phyloP scores from a whole-genome alignment of 176 grass and related monocot species.

The Zoysia japonica region DNA sequence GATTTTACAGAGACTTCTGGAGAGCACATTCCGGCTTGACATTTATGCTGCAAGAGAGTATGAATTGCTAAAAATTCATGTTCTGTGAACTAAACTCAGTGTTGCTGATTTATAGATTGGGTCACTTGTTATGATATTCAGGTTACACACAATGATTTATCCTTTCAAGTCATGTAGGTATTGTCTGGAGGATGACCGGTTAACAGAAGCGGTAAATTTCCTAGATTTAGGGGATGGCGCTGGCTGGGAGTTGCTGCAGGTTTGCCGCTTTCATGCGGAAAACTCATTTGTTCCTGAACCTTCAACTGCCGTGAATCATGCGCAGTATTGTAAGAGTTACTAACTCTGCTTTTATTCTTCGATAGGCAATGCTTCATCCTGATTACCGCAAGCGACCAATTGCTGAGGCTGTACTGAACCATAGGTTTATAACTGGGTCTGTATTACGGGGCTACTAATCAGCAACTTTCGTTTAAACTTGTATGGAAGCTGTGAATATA shows the following conservation, averaged over 20 bases:
- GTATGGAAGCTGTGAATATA: neutral
- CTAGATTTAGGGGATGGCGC: slow-evolving; percentile 76
- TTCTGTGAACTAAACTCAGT: slow-evolving; percentile 1
- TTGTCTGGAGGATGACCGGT: slow-evolving; percentile 70
- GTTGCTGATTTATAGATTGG: neutral
- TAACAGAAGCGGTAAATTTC: slow-evolving; percentile 79
- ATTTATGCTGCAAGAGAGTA: slow-evolving; percentile 92
- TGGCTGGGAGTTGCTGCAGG: slow-evolving; percentile 94
- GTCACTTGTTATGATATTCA: slow-evolving; percentile 16
- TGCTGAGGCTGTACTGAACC: slow-evolving; percentile 79
- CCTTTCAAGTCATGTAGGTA: slow-evolving; percentile 54
- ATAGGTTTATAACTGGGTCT: slow-evolving; percentile 76
- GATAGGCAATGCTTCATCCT: slow-evolving; percentile 80
- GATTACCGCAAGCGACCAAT: slow-evolving; percentile 77
- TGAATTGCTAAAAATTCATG: slow-evolving; percentile 24
- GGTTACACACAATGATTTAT: slow-evolving; percentile 12
- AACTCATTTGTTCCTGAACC: slow-evolving; percentile 1
- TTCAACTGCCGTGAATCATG: neutral
- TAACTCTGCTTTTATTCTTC: slow-evolving; percentile 31
- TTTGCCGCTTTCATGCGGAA: slow-evolving; percentile 22
- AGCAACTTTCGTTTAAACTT: neutral
- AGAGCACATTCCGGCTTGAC: slow-evolving; percentile 79
- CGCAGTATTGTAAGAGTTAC: neutral
- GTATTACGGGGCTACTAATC: slow-evolving; percentile 41
- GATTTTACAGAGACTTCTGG: slow-evolving; percentile 76